Evolutionary conservation across 2,329 filamentous ascomycete species (phyloP).

Genomic region (Trichoderma hamatum): DNA sequence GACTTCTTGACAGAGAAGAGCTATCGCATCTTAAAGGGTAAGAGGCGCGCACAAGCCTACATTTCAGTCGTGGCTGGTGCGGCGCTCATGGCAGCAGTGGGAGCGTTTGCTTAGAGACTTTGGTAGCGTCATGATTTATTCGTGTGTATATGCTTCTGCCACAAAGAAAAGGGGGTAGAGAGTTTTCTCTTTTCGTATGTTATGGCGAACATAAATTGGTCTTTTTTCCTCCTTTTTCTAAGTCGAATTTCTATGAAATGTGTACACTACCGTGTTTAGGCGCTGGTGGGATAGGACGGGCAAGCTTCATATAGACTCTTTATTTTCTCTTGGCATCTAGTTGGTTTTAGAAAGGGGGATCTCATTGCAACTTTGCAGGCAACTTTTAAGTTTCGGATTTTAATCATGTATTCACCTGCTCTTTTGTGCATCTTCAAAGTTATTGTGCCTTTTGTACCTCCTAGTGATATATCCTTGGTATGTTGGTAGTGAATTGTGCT

Average conservation of each 20-base stretch:
- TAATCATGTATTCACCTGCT: not conserved
- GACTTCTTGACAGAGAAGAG: slow-evolving; percentile 80
- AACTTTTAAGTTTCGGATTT: not conserved
- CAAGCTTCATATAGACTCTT: slow-evolving; percentile 4
- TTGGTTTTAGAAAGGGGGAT: not conserved
- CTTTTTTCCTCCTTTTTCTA: not conserved
- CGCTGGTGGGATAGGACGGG: slow-evolving; percentile 13
- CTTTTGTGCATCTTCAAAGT: not conserved
- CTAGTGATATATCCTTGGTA: not conserved
- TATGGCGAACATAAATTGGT: not conserved
- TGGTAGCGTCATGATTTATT: not conserved
- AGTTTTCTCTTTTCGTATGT: not conserved
- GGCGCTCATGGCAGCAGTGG: slow-evolving; percentile 70
- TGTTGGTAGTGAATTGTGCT: not conserved
- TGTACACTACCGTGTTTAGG: slow-evolving; percentile 9
- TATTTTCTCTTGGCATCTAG: not conserved
- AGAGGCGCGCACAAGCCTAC: slow-evolving; percentile 64
- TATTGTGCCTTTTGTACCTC: not conserved
- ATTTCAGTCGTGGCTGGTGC: slow-evolving; percentile 66
- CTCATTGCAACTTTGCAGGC: not conserved
- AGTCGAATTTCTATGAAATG: not conserved
- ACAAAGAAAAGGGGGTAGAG: not conserved
- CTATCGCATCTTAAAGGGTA: slow-evolving; percentile 67
- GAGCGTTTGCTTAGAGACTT: slow-evolving; percentile 64
- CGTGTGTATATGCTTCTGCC: not conserved